A percentile compares a stretch with the other conserved stretches of the same genome.
These are phyloP conservation scores for Aspergillus affinis DNA, from an alignment of 495 filamentous ascomycete genomes.

Conservation along the genomic window DNA sequence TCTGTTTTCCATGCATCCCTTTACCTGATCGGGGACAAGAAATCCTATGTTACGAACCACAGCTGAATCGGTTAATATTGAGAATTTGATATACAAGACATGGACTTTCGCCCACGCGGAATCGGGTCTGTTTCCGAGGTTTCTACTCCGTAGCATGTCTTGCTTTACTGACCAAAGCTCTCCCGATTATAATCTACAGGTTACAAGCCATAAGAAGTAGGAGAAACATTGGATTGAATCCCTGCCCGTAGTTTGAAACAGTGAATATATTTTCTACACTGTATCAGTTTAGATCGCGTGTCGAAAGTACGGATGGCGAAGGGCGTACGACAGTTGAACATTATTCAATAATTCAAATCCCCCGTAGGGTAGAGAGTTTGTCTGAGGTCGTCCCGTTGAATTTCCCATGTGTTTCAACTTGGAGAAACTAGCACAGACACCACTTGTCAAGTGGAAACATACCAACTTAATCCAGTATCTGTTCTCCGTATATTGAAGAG, in stretches of 20 bases:
- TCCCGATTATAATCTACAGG: conserved; percentile 1
- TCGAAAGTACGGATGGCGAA: too few relatives aligned
- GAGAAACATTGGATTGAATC: not conserved
- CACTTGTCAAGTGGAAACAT: not conserved
- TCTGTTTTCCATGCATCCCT: not conserved
- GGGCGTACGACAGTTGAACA: not conserved
- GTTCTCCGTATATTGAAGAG: not conserved
- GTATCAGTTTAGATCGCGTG: not conserved
- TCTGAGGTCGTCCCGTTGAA: too few relatives aligned
- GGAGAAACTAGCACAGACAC: not conserved
- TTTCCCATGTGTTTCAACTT: not conserved
- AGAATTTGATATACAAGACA: not conserved
- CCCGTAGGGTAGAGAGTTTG: too few relatives aligned
- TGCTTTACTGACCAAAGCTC: not conserved
- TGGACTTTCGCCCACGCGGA: not conserved
- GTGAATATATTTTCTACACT: not conserved
- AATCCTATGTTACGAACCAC: not conserved
- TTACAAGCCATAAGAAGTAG: not conserved
- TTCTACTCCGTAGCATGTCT: conserved; percentile 3
- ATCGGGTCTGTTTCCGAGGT: not conserved
- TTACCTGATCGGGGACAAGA: not conserved
- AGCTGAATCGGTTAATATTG: too few relatives aligned
- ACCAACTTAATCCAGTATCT: not conserved
- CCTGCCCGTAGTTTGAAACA: not conserved
- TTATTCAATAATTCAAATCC: not conserved